phyloP scores from a whole-genome alignment of 2,329 filamentous ascomycete species.

The Sphaerulina musiva region DNA sequence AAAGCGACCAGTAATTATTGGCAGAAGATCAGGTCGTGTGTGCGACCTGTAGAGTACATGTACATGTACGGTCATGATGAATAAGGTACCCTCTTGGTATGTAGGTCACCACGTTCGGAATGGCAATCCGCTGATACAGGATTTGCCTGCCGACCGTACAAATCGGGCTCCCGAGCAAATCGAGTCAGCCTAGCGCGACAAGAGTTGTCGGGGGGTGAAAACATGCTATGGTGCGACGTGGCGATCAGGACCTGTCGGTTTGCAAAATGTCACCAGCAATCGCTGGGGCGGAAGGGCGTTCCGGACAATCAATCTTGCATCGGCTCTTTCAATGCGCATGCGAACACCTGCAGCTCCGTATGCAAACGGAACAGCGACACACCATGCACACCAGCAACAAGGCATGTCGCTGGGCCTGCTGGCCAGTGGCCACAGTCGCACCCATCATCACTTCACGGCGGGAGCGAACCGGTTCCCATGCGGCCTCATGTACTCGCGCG shows the following conservation, averaged over 20 bases:
- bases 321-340: not conserved
- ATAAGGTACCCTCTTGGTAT: too few species aligned
- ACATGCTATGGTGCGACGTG: not conserved
- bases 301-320: constrained; percentile 10
- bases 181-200: too few species aligned
- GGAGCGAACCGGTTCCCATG: not conserved
- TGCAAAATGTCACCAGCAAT: not conserved
- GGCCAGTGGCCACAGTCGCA: not conserved
- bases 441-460: not conserved
- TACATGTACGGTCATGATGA: not conserved
- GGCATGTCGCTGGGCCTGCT: not conserved
- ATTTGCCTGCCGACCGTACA: too few species aligned
- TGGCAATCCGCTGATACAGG: too few species aligned
- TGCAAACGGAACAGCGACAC: constrained; percentile 13
- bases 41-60: not conserved
- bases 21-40: not conserved
- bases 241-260: constrained; percentile 5
- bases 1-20: not conserved
- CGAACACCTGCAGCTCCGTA: constrained; percentile 7
- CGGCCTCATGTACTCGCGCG: not conserved
- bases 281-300: constrained; percentile 1
- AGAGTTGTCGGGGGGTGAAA: too few species aligned
- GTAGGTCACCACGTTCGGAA: too few species aligned
- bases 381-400: constrained; percentile 11
- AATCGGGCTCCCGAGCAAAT: too few species aligned